phyloP scores from a whole-genome alignment of 179 eudicot species.

The Silene coronaria region DNA sequence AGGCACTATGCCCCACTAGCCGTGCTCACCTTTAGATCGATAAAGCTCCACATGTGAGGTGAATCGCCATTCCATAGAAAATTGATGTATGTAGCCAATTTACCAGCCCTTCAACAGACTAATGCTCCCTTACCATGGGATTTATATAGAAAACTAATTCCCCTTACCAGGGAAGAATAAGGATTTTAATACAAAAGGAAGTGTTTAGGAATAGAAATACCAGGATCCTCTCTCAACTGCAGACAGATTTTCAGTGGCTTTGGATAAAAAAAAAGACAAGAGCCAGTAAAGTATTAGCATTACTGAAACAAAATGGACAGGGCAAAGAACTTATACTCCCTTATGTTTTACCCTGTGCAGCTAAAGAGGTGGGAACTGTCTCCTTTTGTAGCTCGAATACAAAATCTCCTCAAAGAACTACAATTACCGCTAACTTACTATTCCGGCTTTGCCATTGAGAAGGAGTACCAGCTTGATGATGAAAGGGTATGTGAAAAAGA shows the following conservation, averaged over 20 bases:
- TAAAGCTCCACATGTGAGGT: conserved; percentile 64
- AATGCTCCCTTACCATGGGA: conserved; percentile 86
- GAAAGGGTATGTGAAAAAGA: conserved; percentile 9
- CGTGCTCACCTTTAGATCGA: conserved; percentile 93
- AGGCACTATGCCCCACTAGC: conserved; percentile 90
- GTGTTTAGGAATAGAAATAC: conserved; percentile 56
- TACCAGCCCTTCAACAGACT: conserved; percentile 57
- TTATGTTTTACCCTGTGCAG: conserved; percentile 56
- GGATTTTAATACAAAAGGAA: conserved; percentile 24
- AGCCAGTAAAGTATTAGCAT: conserved; percentile 47
- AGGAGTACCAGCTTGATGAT: conserved; percentile 7
- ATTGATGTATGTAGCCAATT: conserved; percentile 52
- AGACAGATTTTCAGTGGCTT: conserved; percentile 63
- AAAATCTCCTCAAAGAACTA: conserved; percentile 28
- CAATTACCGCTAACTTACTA: conserved; percentile 45
- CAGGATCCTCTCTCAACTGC: conserved; percentile 74
- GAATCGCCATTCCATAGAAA: conserved; percentile 60
- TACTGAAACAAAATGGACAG: conserved; percentile 40
- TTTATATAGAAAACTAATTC: conserved; percentile 40
- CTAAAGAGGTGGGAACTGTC: conserved; percentile 39
- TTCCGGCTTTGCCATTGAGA: conserved; percentile 22
- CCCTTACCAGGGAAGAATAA: conserved; percentile 85
- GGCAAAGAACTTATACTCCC: conserved; percentile 58
- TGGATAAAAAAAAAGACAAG: conserved; percentile 46
- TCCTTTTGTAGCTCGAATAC: conserved; percentile 39